These are phyloP conservation scores for Solanum arcanum DNA, from an alignment of 257 asterid genomes.

Conservation along the genomic window DNA sequence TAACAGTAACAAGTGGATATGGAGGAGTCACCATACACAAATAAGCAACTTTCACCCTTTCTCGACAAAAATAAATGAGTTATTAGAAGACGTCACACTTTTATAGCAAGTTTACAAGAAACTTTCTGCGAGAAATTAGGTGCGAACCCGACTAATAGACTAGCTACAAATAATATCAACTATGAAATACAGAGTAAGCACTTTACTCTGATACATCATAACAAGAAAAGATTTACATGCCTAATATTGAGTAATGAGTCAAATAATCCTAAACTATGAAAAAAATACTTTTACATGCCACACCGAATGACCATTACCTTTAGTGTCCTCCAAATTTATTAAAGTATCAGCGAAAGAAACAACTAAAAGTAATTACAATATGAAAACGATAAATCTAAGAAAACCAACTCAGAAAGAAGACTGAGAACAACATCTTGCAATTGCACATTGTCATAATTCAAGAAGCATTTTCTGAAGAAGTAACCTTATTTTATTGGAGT, in stretches of 20 bases:
- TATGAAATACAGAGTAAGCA: background rate
- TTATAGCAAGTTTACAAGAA: no score
- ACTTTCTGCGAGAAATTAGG: no score
- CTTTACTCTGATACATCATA: no score
- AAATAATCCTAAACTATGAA: background rate
- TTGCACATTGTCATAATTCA: conserved; percentile 3
- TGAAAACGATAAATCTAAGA: background rate
- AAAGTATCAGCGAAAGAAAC: background rate
- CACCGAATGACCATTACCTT: background rate
- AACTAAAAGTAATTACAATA: background rate
- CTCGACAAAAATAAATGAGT: no score
- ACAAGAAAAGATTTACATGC: no score
- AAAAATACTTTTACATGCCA: background rate
- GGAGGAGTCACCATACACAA: background rate
- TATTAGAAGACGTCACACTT: no score
- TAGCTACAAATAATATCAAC: background rate
- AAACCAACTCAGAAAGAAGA: background rate
- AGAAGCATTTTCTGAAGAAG: conserved; percentile 26
- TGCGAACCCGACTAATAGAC: no score
- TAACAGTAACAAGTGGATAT: background rate
- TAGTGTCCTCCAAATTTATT: background rate
- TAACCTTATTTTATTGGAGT: conserved; percentile 16
- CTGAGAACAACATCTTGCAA: background rate
- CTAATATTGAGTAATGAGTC: no score
- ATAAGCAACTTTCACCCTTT: background rate